These are phyloP conservation scores for Geotrichum macrosporum DNA, from an alignment of 1,139 yeast species.

Conservation along the genomic window DNA sequence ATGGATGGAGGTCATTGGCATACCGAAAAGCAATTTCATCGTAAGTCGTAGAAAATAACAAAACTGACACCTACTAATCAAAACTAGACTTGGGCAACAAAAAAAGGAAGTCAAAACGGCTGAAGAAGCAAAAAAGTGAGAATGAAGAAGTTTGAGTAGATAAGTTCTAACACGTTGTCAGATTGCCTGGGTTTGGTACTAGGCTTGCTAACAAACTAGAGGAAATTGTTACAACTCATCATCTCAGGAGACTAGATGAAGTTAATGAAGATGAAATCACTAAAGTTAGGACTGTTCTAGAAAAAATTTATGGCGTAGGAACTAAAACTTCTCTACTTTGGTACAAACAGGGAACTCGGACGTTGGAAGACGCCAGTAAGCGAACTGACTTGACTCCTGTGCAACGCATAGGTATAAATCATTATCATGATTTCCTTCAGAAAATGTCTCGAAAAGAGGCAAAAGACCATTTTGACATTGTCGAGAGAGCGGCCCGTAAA, in stretches of 20 bases:
- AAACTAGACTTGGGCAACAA: constrained; percentile 19
- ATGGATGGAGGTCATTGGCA: constrained; percentile 44
- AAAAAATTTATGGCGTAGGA: constrained; percentile 54
- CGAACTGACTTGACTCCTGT: constrained; percentile 39
- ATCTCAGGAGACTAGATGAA: constrained; percentile 40
- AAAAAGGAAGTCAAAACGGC: constrained; percentile 38
- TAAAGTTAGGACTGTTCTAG: constrained; percentile 40
- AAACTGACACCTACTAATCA: constrained; percentile 32
- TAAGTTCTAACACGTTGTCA: constrained; percentile 11
- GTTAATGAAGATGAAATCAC: constrained; percentile 31
- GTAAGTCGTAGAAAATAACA: background rate
- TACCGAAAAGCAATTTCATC: constrained; percentile 48
- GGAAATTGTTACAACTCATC: constrained; percentile 45
- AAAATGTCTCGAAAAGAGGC: constrained; percentile 50
- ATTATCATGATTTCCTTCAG: constrained; percentile 49
- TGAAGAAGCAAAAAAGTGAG: constrained; percentile 40
- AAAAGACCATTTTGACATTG: constrained; percentile 40
- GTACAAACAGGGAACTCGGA: constrained; percentile 41
- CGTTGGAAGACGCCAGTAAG: constrained; percentile 42
- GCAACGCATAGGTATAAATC: constrained; percentile 47
- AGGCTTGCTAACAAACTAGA: constrained; percentile 49
- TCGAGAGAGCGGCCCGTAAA: constrained; percentile 35
- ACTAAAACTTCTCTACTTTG: constrained; percentile 45
- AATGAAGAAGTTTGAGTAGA: background rate
- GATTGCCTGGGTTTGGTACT: constrained; percentile 45